Base-by-base conservation (phyloP, 257 asterid genomes). In the Ehretia macrophylla region DNA sequence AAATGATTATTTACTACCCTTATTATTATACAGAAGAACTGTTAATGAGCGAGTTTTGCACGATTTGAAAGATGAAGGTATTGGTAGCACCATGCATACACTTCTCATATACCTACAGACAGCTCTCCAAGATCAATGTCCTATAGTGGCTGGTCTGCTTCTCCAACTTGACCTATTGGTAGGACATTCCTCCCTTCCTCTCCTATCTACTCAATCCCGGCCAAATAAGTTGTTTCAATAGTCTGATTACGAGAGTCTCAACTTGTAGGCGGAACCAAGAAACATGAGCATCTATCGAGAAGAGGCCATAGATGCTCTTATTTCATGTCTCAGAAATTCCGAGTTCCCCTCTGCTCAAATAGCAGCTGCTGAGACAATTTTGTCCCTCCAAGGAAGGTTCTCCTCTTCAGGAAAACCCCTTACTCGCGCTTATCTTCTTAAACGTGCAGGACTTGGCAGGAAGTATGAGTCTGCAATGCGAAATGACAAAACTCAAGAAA, bases 201-300 rank as follows among this genome's bases (percentile, higher is more conserved):
- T 45, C 56, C 46, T 5, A n/a, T 27, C 22, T 52, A 10, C 38
- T 40, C 55, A 16, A 46, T 14, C 32, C 10, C 51, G 17, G 5
- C 32, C 32, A 18, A 14, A 21, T 19, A 32, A 17, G 52, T 55
- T 14, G 18, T 12, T 22, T 8, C 16, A 0, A 13, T 32, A 18
- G 20, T 59, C 52, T 27, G 54, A 68, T 42, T 40, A 63, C 19
- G 21, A 17, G n/a, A 19, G 17, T 38, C 23, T 40, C 39, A 56
- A 35, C 32, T 65, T 68, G 54, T 69, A 89, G 92, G 89, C 61
- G 52, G 97, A 86, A 72, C 97, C 97, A 14, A 84, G 90, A 75
- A 86, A 86, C 76, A 89, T 86, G 94, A 89, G 97, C 66, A 86
- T 89, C 63, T 89, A 84, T 66, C 55, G 95, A 22, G 97, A 89